phyloP scores from a whole-genome alignment of 768 basidiomycete species.

The Suillus clintonianus region DNA sequence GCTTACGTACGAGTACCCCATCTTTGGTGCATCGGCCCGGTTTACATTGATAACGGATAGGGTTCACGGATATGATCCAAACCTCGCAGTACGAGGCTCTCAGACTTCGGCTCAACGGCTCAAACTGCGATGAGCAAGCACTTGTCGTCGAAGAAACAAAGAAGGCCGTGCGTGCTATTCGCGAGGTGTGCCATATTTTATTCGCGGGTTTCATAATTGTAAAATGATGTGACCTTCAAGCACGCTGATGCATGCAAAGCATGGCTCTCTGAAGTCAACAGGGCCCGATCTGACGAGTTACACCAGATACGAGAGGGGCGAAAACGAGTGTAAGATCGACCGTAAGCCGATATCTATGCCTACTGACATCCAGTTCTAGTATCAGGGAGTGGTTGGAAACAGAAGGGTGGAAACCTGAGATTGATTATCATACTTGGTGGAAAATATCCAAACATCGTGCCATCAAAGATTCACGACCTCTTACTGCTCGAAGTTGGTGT shows the following conservation, averaged over 20 bases:
- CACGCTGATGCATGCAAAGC: constrained; percentile 26
- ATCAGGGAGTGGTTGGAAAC: constrained; percentile 18
- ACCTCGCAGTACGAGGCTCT: neutral
- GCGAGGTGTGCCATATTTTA: neutral
- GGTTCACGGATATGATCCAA: constrained; percentile 5
- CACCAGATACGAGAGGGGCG: constrained; percentile 25
- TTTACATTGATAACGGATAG: constrained; percentile 2
- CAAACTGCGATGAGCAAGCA: neutral
- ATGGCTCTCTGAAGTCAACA: constrained; percentile 25
- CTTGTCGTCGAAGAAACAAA: neutral
- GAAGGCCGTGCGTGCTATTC: neutral
- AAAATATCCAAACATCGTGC: constrained; percentile 30
- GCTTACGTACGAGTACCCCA: neutral
- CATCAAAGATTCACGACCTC: constrained; percentile 24
- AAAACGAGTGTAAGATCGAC: constrained; percentile 25
- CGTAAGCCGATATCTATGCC: neutral
- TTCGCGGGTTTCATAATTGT: neutral
- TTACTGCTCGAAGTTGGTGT: constrained; percentile 23
- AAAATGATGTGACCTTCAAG: constrained; percentile 8
- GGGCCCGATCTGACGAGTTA: constrained; percentile 17
- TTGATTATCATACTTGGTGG: constrained; percentile 32
- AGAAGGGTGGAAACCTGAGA: constrained; percentile 26
- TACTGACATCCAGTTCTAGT: constrained; percentile 15
- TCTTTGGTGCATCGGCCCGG: neutral
- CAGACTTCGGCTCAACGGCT: neutral